A percentile compares a stretch with the other conserved stretches of the same genome.
Evolutionary conservation across 371 early-diverging fungal genomes (phyloP).

Genomic region (Apophysomyces elegans): DNA sequence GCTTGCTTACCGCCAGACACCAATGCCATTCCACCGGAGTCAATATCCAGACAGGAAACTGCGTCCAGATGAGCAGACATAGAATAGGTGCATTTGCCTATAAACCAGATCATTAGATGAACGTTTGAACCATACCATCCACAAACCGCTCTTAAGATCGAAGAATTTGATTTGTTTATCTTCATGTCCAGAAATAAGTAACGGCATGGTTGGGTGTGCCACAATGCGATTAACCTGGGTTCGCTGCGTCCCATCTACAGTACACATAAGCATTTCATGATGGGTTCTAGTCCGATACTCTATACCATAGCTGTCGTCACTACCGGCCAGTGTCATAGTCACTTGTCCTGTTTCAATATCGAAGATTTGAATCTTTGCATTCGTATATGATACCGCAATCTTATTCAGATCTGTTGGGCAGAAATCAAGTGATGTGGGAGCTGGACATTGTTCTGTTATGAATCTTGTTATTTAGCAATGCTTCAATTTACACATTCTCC

Average conservation of each 20-base stretch:
- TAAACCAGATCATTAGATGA: neutral
- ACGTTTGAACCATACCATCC: neutral
- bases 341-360: conserved; percentile 80
- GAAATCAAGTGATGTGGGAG: conserved; percentile 78
- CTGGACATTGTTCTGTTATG: conserved; percentile 21
- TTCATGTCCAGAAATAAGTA: conserved; percentile 80
- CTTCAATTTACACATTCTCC: conserved; percentile 12
- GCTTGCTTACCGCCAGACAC: conserved; percentile 71
- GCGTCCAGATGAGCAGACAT: conserved; percentile 75
- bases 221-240: conserved; percentile 83
- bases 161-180: conserved; percentile 79
- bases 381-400: conserved; percentile 70
- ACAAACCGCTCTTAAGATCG: conserved; percentile 57
- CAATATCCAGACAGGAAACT: conserved; percentile 72
- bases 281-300: neutral
- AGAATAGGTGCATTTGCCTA: conserved; percentile 65
- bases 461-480: neutral
- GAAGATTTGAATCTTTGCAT: conserved; percentile 69
- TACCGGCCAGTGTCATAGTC: conserved; percentile 54
- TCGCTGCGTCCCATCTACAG: conserved; percentile 61
- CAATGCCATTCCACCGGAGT: conserved; percentile 67
- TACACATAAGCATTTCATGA: neutral
- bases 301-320: conserved; percentile 69
- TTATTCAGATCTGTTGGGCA: conserved; percentile 60
- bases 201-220: conserved; percentile 76